These are phyloP conservation scores for Phialophora macrospora DNA, from an alignment of 2,329 filamentous ascomycete species.

Conservation along the genomic window DNA sequence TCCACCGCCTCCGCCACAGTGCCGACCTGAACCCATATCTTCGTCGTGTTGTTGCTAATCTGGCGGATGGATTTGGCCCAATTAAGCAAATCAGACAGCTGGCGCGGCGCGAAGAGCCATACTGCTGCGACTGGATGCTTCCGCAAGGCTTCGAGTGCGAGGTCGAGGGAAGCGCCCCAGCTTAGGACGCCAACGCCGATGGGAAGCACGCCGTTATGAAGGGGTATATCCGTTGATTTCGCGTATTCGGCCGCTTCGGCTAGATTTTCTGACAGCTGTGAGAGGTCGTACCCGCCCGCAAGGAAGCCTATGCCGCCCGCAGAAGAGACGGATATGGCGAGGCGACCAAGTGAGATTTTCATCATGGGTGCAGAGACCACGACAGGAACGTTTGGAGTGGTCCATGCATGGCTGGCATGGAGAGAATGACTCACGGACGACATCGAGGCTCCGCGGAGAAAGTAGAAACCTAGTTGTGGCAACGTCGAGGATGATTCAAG, in stretches of 20 bases:
- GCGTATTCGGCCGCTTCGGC: conserved; percentile 41
- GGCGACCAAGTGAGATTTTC: conserved; percentile 59
- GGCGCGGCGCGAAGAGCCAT: conserved; percentile 49
- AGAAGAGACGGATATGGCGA: conserved; percentile 65
- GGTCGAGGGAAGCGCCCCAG: conserved; percentile 45
- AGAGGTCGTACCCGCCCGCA: conserved; percentile 59
- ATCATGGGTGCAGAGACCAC: conserved; percentile 72
- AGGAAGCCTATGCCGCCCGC: conserved; percentile 62
- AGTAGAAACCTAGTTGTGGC: background rate
- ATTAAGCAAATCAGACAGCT: conserved; percentile 44
- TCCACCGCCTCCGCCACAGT: conserved; percentile 55
- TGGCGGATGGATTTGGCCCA: conserved; percentile 55
- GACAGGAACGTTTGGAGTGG: conserved; percentile 54
- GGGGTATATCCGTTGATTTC: conserved; percentile 27
- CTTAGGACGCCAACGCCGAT: conserved; percentile 50
- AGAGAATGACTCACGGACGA: conserved; percentile 2
- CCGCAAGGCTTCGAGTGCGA: conserved; percentile 41
- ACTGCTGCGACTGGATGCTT: conserved; percentile 46
- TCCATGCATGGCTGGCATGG: conserved; percentile 61
- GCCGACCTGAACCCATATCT: conserved; percentile 61
- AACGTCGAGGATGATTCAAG: background rate
- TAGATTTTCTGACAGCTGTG: conserved; percentile 43
- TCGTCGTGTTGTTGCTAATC: conserved; percentile 47
- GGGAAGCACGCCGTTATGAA: conserved; percentile 41
- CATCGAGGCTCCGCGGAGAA: background rate